Evolutionary conservation across 2,329 filamentous ascomycete species (phyloP), one percentile per base, ranked within the genome.

Genomic region (Colletotrichum lindemuthianum): DNA sequence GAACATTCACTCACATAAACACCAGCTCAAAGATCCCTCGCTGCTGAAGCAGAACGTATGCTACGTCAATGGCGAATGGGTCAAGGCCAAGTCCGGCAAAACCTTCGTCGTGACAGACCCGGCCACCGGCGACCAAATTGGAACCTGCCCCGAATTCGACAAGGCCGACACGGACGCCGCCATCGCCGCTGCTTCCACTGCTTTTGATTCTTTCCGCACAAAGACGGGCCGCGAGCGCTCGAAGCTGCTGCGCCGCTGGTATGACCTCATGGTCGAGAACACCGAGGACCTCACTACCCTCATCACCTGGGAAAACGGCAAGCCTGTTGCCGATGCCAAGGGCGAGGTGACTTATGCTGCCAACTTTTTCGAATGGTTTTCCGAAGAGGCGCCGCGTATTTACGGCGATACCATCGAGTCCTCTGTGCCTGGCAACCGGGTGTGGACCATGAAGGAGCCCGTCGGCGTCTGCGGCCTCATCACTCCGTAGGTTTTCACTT

Each of bases 21-120:
- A 24, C 8, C 12, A 93, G 90, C 87, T 95, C 72, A 92, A 89
- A 73, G 92, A 95, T 71, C 86, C 87, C 40, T 92, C 90, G 32
- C 86, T 99, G 65, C 87, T 98, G 72, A 97, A 96, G 82, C 88
- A 90, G 70, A 87, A 94, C 75, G 86, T 88, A 65, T 87, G 88
- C 72, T 97, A 95, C 75, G 89, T 98, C 73, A 95, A 99, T 76
- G 96, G 96, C 73, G 86, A 97, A 85, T 99, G 94, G 92, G 87
- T 96, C 67, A 85, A 86, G 71, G 92, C 95, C 70, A 87, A 88
- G 73, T 97, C 93, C 1, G 92, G 93, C 74, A 89, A 96, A 85
- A 97, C 93, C 49, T 99, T 98, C 77, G 90, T 96, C 75, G 92
- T 97, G 49, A 44, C 70, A 89, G 93, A 99, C 76, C 96, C 96